Evolutionary conservation across 345 rosid genomes (phyloP).

Genomic region (Theobroma cacao): DNA sequence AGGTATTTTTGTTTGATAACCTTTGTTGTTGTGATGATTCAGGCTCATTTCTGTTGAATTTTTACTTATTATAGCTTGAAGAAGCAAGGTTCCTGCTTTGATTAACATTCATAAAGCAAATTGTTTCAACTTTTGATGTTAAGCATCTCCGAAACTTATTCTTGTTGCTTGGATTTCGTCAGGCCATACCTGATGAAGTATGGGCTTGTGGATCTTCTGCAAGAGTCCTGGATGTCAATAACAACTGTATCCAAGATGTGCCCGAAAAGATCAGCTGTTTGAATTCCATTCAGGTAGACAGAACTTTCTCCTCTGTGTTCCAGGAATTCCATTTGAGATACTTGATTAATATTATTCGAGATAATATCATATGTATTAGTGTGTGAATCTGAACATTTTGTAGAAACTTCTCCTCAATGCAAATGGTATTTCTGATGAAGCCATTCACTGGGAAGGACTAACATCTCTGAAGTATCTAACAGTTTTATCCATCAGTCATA

Average conservation of each 20-base stretch:
- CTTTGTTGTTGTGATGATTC: background rate
- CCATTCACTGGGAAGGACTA: conserved; percentile 73
- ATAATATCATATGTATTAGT: background rate
- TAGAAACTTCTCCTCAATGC: conserved; percentile 69
- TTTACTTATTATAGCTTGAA: background rate
- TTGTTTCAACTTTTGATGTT: background rate
- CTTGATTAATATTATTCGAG: background rate
- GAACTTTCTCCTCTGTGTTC: conserved; percentile 2
- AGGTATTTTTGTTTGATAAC: conserved; percentile 37
- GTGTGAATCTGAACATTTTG: conserved; percentile 18
- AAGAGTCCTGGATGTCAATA: conserved; percentile 66
- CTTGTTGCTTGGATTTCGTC: conserved; percentile 20
- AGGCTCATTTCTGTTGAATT: background rate
- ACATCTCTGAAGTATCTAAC: conserved; percentile 51
- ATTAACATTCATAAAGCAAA: background rate
- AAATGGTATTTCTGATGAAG: conserved; percentile 60
- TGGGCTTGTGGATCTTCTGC: conserved; percentile 62
- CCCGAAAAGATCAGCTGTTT: conserved; percentile 53
- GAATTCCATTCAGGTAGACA: conserved; percentile 51
- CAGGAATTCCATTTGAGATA: conserved; percentile 1
- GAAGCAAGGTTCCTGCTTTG: background rate
- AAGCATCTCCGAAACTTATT: conserved; percentile 1
- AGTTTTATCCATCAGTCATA: conserved; percentile 60
- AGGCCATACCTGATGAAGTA: conserved; percentile 79
- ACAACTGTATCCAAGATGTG: conserved; percentile 53